A percentile compares a stretch with the other conserved stretches of the same genome.
phyloP scores from a whole-genome alignment of 129 eudicot species.

The Artemisia tridentata region DNA sequence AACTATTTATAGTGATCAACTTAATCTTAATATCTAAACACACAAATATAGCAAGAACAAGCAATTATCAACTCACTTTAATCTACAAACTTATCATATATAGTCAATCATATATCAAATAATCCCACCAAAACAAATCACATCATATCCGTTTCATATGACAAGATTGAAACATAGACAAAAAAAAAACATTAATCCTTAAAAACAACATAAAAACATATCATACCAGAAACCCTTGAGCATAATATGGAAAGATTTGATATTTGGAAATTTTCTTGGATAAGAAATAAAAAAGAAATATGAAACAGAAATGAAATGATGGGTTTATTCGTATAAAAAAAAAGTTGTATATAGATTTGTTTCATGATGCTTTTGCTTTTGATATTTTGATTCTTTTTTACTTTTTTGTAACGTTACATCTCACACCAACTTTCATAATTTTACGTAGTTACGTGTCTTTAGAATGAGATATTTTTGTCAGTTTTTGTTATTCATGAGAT shows the following conservation, averaged over 20 bases:
- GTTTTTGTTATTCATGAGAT: neutral
- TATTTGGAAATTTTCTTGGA: slow-evolving; percentile 29
- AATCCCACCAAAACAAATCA: slow-evolving; percentile 10
- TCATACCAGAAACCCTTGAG: slow-evolving; percentile 38
- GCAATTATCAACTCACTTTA: slow-evolving; percentile 15
- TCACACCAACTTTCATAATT: slow-evolving; percentile 25
- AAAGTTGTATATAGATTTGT: neutral
- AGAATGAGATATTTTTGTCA: neutral
- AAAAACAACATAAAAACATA: neutral
- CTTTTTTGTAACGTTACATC: neutral
- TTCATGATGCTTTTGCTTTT: slow-evolving; percentile 28
- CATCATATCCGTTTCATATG: neutral
- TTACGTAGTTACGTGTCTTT: too few relatives aligned
- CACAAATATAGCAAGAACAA: slow-evolving; percentile 7
- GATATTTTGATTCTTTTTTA: slow-evolving; percentile 10
- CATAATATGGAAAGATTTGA: slow-evolving; percentile 27
- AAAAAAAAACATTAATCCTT: neutral
- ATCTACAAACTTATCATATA: slow-evolving; percentile 20
- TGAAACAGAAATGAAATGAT: slow-evolving; percentile 27
- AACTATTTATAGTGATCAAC: slow-evolving; percentile 6
- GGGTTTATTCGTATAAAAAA: slow-evolving; percentile 5
- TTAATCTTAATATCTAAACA: neutral
- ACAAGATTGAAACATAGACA: neutral
- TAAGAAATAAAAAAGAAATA: slow-evolving; percentile 3
- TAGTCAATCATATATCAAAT: slow-evolving; percentile 27